Base-by-base conservation (phyloP, 2,329 filamentous ascomycete species). In the Lizonia empirigonia region DNA sequence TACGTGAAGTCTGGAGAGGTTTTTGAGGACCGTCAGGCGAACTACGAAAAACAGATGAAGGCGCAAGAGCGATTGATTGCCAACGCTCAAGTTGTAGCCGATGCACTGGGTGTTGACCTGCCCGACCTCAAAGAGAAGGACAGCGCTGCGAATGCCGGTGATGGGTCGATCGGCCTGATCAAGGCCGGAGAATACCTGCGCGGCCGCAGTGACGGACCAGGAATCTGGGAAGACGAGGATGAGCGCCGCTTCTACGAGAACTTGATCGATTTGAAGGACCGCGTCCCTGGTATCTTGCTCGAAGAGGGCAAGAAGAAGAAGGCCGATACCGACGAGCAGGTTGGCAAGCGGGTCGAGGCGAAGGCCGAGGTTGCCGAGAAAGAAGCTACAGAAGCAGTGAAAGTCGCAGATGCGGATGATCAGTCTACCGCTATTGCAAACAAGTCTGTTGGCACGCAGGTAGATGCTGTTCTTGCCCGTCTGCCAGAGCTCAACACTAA, bases 1-100 rank as follows among this genome's bases (percentile, higher is more conserved):
- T 99, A 99, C 65, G 93, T 99, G 64, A 97, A 97, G 68, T 97
- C 94, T 29, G 94, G 94, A 2, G 94, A 99, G 70, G 93, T 99
- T 5, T 97, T 99, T 59, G 94, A 99, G 71, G 94, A 99, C 68
- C 88, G 94, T 41, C 94, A 99, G 71, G 85, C 91, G 45, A 97
- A 92, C 68, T 96, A 95, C 62, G 95, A 99, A 71, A 97, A 92
- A 73, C 89, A 94, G 62, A 80, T 92, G 49, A 99, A 97, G 74
- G 82, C 88, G 0, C 91, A 97, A 68, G 94, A 99, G 70, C 91
- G 92, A 59, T 82, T 99, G 3, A 81, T 96, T 20, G 80, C 90
- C 18, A 97, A 96, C 72, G 91, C 93, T 0, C 95, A 99, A 69
- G 84, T 92, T 15, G 81, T 99, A 52, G 92, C 93, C 30, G 94